These are phyloP conservation scores for Casaregolazyma lundiana DNA, from an alignment of 1,139 yeast species.

Conservation along the genomic window DNA sequence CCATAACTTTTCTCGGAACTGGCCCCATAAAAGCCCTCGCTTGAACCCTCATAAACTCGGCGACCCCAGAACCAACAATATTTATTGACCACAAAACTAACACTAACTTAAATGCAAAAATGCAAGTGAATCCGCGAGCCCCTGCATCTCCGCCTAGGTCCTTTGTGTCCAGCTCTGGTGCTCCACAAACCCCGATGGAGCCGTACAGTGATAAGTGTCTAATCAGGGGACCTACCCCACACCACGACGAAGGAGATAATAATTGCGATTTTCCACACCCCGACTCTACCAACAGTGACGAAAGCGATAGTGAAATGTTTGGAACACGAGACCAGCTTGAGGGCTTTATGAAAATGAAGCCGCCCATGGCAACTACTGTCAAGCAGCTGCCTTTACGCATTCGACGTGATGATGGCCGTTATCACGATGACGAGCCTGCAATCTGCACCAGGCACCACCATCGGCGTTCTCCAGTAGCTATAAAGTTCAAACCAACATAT, in stretches of 20 bases:
- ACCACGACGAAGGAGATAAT: neutral
- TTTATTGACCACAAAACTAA: no score
- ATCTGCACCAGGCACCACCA: slow-evolving; percentile 24
- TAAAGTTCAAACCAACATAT: slow-evolving; percentile 24
- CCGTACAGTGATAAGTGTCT: neutral
- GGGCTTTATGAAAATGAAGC: neutral
- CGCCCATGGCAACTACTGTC: no score
- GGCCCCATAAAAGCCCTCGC: no score
- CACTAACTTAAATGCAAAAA: no score
- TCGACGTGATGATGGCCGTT: neutral
- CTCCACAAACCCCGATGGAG: no score
- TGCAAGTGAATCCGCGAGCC: no score
- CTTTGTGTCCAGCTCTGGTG: no score
- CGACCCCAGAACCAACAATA: no score
- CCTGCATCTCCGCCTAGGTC: no score
- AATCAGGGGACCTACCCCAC: slow-evolving; percentile 1
- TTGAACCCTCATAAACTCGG: no score
- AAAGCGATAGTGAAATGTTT: neutral
- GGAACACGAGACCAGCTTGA: neutral
- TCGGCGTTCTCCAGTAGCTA: slow-evolving; percentile 27
- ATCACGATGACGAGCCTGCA: no score
- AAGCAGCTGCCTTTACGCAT: neutral
- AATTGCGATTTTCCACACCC: neutral
- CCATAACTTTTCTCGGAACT: no score
- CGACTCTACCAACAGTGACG: neutral